Conservation (phyloP, 768 basidiomycete species). For the Epithele typhae region DNA sequence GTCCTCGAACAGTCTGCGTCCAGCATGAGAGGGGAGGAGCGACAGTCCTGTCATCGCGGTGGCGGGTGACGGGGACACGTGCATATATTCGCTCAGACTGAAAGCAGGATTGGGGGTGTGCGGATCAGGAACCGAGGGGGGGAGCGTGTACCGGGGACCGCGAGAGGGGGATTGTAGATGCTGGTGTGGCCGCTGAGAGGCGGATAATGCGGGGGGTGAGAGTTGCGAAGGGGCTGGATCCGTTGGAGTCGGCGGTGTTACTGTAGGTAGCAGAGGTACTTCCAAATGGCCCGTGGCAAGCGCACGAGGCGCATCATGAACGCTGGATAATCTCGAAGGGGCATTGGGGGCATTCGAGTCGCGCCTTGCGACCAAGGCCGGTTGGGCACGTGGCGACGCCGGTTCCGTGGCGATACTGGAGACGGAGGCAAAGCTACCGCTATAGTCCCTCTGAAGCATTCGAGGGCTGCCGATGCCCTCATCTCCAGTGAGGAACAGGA, state of each 20-base stretch:
- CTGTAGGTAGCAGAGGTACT: conserved; percentile 26
- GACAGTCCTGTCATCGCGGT: conserved; percentile 30
- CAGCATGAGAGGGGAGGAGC: conserved; percentile 59
- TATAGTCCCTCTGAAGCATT: conserved; percentile 27
- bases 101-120: conserved; percentile 41
- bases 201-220: conserved; percentile 4
- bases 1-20: conserved; percentile 67
- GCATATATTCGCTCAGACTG: conserved; percentile 69
- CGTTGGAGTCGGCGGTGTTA: conserved; percentile 30
- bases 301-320: not conserved
- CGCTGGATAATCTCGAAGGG: conserved; percentile 1
- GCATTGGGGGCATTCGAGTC: not conserved
- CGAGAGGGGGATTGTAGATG: too few species aligned
- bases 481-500: conserved; percentile 52
- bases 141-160: conserved; percentile 5
- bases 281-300: conserved; percentile 4
- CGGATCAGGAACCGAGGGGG: conserved; percentile 20
- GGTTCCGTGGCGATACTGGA: conserved; percentile 27
- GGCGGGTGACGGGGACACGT: conserved; percentile 64
- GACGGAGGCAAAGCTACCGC: conserved; percentile 42
- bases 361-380: not conserved
- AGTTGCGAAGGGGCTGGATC: conserved; percentile 12
- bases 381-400: conserved; percentile 5
- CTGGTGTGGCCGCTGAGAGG: conserved; percentile 4
- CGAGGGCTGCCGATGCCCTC: conserved; percentile 13